Evolutionary conservation across 108 stramenopile genomes (phyloP).

Genomic region (Discostella stelligeroides): DNA sequence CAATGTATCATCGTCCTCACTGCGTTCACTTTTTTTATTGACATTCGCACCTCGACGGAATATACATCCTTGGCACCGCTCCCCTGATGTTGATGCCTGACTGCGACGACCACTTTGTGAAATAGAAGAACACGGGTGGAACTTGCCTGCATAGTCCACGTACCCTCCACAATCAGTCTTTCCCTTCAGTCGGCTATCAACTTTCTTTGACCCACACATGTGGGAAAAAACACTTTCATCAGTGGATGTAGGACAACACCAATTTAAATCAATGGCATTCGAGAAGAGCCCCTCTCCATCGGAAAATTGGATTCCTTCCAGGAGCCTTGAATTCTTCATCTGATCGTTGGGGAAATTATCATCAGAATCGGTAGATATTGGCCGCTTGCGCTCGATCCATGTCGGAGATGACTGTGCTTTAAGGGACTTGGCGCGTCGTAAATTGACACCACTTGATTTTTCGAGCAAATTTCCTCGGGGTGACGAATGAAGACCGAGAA

Average conservation of each 20-base stretch:
- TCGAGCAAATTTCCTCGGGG: not conserved
- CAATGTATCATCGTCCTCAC: conserved; percentile 19
- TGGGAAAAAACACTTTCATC: not conserved
- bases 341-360: not conserved
- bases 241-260: conserved; percentile 12
- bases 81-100: not conserved
- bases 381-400: not conserved
- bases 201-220: not conserved
- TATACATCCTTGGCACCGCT: conserved; percentile 45
- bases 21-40: not conserved
- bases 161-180: conserved; percentile 34
- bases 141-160: conserved; percentile 35
- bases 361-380: not conserved
- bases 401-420: not conserved
- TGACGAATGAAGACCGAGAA: not conserved
- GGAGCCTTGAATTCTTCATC: conserved; percentile 2
- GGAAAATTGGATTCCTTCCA: conserved; percentile 2
- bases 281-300: conserved; percentile 8
- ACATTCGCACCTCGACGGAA: conserved; percentile 33
- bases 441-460: not conserved
- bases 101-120: not conserved
- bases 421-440: conserved; percentile 9
- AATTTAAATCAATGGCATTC: conserved; percentile 14
- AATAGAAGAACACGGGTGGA: conserved; percentile 20
- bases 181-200: not conserved